Evolutionary conservation across 108 stramenopile genomes (phyloP), one percentile per base, ranked within the genome.

Genomic region (Fragilaria radians): DNA sequence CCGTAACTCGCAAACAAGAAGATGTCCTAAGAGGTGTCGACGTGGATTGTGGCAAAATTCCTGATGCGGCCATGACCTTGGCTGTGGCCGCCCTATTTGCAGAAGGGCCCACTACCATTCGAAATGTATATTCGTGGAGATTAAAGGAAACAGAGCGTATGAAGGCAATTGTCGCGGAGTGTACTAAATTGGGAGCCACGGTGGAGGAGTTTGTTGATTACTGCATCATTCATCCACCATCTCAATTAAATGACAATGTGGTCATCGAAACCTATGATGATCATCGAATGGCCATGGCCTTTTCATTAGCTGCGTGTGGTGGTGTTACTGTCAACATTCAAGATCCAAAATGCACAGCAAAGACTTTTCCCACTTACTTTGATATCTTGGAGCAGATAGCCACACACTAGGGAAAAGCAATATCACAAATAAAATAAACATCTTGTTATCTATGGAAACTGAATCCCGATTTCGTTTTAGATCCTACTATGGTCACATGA

Each of bases 281-380:
- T 74, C 97, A 98, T 66, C 77, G 97, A 50, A 96, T 98, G 93
- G 95, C 97, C 24, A 96, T 98, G 96, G 91, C 95, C 42, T 98
- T 96, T 68, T 80, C 86, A 47, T 79, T 98, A 53, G 97, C 91
- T n/a, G 95, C 97, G 1, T 96, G 96, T 73, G 95, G 79, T 18
- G 91, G 97, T 32, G 96, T 95, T 26, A 86, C 91, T 52, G 95
- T 98, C 14, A 86, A 76, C 32, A 95, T 98, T 66, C 72, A 90
- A 57, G 97, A 98, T 61, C 97, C 97, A 18, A 92, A 82, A 19
- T 98, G 97, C 76, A 95, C 94, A 5, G 89, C 84, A 7, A 98
- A 98, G 74, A 98, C 95, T 5, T 98, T 96, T 74, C 97, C 97
- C 5, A 95, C 93, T 21, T 96, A 96, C 70, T 98, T 98, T 73